phyloP scores from a whole-genome alignment of 805 yeast genomes.

The Suhomyces kilbournensis region DNA sequence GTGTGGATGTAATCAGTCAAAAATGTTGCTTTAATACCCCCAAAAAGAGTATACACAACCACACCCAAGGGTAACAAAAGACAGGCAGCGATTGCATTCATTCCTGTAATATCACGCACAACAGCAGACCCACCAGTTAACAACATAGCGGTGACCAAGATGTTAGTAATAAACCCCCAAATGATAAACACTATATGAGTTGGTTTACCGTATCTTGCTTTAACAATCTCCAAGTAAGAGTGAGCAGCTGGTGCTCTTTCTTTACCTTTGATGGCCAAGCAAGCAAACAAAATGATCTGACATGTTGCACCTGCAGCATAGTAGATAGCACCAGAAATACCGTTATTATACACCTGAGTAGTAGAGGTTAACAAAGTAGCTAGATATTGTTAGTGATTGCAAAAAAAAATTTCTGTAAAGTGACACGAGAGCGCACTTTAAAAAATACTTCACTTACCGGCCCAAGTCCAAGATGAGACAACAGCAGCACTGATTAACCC shows the following conservation, averaged over 20 bases:
- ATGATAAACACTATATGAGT: constrained; percentile 71
- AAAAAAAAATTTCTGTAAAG: not conserved
- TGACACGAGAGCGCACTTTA: not conserved
- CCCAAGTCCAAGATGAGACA: constrained; percentile 86
- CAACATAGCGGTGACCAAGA: constrained; percentile 89
- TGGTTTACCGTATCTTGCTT: constrained; percentile 72
- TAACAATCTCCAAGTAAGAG: constrained; percentile 83
- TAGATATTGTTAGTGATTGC: constrained; percentile 23
- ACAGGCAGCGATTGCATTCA: constrained; percentile 77
- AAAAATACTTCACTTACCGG: constrained; percentile 24
- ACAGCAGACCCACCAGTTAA: constrained; percentile 89
- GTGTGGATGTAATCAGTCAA: constrained; percentile 45
- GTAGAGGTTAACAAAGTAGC: constrained; percentile 68
- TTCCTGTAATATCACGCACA: constrained; percentile 75
- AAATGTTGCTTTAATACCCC: constrained; percentile 46
- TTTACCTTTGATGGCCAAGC: constrained; percentile 84
- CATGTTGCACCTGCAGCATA: constrained; percentile 92
- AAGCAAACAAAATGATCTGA: constrained; percentile 82
- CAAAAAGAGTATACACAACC: constrained; percentile 41
- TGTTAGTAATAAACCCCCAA: constrained; percentile 84
- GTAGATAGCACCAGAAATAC: constrained; percentile 76
- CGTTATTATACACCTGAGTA: constrained; percentile 71
- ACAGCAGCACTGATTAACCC: constrained; percentile 88
- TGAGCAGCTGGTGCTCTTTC: constrained; percentile 90
- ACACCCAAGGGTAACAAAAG: constrained; percentile 82